phyloP scores from a whole-genome alignment of 2,329 filamentous ascomycete species.

The Talaromyces sp. region DNA sequence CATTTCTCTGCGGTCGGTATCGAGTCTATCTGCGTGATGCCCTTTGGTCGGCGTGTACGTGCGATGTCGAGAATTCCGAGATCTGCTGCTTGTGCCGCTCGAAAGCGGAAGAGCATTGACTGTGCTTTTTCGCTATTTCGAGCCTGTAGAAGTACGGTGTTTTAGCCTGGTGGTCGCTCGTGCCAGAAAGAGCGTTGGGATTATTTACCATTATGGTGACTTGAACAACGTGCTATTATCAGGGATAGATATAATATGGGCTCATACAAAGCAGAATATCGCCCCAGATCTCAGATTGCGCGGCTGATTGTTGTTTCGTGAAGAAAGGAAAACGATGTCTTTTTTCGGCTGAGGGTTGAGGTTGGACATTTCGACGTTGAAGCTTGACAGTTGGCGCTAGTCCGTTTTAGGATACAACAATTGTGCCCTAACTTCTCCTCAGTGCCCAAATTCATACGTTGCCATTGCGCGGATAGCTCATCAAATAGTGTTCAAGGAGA shows the following conservation, averaged over 20 bases:
- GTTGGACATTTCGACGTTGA: background rate
- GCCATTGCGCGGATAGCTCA: no score
- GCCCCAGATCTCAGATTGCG: no score
- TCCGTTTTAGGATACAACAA: background rate
- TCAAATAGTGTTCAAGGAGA: background rate
- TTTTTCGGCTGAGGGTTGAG: background rate
- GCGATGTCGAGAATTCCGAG: constrained; percentile 93
- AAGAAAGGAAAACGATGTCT: background rate
- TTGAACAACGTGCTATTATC: background rate
- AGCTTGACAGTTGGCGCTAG: background rate
- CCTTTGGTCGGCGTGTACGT: constrained; percentile 82
- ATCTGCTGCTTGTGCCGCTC: constrained; percentile 92
- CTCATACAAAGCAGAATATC: background rate
- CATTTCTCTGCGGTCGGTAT: constrained; percentile 93
- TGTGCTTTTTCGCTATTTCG: constrained; percentile 98
- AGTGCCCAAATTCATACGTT: background rate
- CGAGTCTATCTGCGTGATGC: constrained; percentile 78
- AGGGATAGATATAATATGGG: background rate
- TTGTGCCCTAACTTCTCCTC: constrained; percentile 1
- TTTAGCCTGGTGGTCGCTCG: background rate
- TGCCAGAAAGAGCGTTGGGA: background rate
- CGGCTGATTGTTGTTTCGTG: background rate
- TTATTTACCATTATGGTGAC: background rate
- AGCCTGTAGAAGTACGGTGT: constrained; percentile 54
- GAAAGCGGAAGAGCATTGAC: constrained; percentile 99